Percentiles rank a stretch among this genome's conserved stretches.
phyloP scores from a whole-genome alignment of 257 asterid species.

The Rhazya stricta region DNA sequence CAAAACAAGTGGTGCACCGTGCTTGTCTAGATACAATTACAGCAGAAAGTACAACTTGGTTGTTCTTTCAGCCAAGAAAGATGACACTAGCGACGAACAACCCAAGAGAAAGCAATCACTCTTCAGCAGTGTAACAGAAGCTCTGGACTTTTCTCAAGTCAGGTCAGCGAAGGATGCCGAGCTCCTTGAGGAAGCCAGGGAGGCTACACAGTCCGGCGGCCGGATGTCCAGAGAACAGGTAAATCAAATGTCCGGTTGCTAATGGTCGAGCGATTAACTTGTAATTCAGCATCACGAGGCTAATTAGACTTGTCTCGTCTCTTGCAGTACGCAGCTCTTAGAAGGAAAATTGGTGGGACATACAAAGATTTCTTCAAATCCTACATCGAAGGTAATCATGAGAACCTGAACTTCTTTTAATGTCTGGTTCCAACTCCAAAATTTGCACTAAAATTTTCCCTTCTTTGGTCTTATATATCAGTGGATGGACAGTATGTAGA shows the following conservation, averaged over 20 bases:
- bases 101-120: conserved; percentile 46
- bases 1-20: conserved; percentile 18
- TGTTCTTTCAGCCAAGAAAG: conserved; percentile 43
- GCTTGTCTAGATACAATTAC: conserved; percentile 1
- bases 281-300: background rate
- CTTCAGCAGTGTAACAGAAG: conserved; percentile 67
- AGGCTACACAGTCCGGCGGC: conserved; percentile 63
- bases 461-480: conserved; percentile 10
- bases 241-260: background rate
- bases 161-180: conserved; percentile 73
- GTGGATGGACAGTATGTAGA: conserved; percentile 92
- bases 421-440: background rate
- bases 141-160: conserved; percentile 80
- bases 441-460: background rate
- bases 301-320: background rate
- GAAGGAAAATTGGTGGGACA: conserved; percentile 98
- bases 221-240: conserved; percentile 81
- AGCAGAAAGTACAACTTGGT: conserved; percentile 24
- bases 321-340: conserved; percentile 81
- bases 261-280: background rate
- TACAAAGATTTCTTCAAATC: conserved; percentile 98
- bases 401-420: background rate
- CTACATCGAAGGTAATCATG: conserved; percentile 64
- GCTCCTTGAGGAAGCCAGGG: conserved; percentile 68
- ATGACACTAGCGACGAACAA: conserved; percentile 14